These are phyloP conservation scores for Pueraria montana DNA, from an alignment of 306 rosid species.

Conservation along the genomic window DNA sequence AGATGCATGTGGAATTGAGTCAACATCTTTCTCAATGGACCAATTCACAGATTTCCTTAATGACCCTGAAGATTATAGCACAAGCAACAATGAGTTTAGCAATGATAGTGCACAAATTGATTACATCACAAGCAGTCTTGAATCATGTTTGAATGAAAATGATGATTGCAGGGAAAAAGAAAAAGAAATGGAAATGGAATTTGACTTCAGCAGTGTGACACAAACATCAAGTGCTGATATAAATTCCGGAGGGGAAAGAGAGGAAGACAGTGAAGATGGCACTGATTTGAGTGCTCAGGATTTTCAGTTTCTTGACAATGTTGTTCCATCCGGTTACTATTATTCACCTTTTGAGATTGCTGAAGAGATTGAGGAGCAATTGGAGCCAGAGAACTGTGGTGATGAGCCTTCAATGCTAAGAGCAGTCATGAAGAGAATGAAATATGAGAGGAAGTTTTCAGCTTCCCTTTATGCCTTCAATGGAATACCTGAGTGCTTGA, in stretches of 20 bases:
- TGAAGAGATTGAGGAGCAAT: slow-evolving; percentile 69
- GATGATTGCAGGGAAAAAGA: slow-evolving; percentile 47
- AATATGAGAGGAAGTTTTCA: slow-evolving; percentile 83
- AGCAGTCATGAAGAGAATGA: slow-evolving; percentile 83
- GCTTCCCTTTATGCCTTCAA: slow-evolving; percentile 87
- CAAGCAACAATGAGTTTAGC: slow-evolving; percentile 42
- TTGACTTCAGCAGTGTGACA: slow-evolving; percentile 47
- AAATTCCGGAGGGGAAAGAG: slow-evolving; percentile 50
- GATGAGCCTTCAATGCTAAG: slow-evolving; percentile 78
- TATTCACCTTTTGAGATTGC: slow-evolving; percentile 79
- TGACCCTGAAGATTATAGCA: slow-evolving; percentile 66
- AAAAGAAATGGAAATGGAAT: slow-evolving; percentile 44
- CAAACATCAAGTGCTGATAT: slow-evolving; percentile 46
- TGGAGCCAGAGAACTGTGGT: slow-evolving; percentile 61
- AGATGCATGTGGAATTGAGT: slow-evolving; percentile 45
- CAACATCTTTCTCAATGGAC: slow-evolving; percentile 49
- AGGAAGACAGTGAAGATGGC: slow-evolving; percentile 51
- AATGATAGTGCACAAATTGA: slow-evolving; percentile 55
- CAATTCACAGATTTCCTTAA: slow-evolving; percentile 69
- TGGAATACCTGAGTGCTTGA: slow-evolving; percentile 83
- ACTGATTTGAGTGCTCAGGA: slow-evolving; percentile 56
- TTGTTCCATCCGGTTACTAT: slow-evolving; percentile 55
- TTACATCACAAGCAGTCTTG: slow-evolving; percentile 65
- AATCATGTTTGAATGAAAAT: slow-evolving; percentile 66
- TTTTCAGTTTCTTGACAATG: slow-evolving; percentile 72